Base-by-base conservation (phyloP, 768 basidiomycete genomes). In the Coprinellus micaceus region DNA sequence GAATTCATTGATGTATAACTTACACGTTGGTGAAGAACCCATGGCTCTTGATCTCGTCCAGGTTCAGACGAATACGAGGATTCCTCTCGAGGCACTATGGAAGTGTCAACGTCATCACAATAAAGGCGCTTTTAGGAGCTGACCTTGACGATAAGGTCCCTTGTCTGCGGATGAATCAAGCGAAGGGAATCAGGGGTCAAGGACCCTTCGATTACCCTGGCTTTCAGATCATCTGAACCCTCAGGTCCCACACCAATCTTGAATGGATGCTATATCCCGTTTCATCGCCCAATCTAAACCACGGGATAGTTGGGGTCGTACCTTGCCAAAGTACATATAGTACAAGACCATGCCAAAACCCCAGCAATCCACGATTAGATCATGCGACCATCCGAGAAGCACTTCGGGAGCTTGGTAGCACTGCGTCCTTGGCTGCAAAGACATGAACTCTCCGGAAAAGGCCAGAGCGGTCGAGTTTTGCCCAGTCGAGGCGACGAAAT, bases 71-170 rank as follows among this genome's bases (percentile, higher is more conserved):
- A 24, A 80, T 61, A 2, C 70, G 65, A 13, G 84, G 77, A 63
- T 86, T 85, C 22, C 79, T 75, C 67, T 84, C 78, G 17, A 84
- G 64, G 57, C 83, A 85, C 83, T 84, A 63, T n/a, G n/a, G n/a
- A n/a, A n/a, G n/a, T n/a, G n/a, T n/a, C 43, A 51, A 48, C 17
- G 39, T 24, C 45, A 59, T 52, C 29, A 49, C 51, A 13, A 43
- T 48, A 61, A 15, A 37, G 33, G 26, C 5, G 22, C 26, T 21
- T 57, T 4, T 5, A 15, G 21, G 15, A 41, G 30, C 71, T 19
- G 56, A 82, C 83, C 69, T 76, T 77, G 6, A 63, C 45, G 15
- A 84, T 73, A 41, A 85, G 65, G 63, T 80, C 78, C 25, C 70
- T 62, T 0, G 75, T 72, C 52, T 63, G 58, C 17, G 71, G 63